A percentile compares a stretch with the other conserved stretches of the same genome.
phyloP scores from a whole-genome alignment of 2,329 filamentous ascomycete species.

The Botrytis sinoallii region DNA sequence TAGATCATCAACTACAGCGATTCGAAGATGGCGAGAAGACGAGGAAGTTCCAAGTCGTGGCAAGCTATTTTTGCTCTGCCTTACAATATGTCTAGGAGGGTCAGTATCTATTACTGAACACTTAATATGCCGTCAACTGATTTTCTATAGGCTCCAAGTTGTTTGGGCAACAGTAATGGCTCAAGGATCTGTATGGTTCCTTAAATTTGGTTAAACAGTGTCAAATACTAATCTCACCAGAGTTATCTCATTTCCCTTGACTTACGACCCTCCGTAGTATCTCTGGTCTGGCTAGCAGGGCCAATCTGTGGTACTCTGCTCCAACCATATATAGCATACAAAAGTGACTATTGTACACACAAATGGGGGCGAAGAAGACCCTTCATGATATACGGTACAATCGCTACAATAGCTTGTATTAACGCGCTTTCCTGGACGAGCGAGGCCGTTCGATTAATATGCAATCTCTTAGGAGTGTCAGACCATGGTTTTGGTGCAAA shows the following conservation, averaged over 20 bases:
- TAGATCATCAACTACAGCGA: background rate
- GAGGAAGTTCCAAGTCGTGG: background rate
- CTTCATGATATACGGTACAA: slow-evolving; percentile 50
- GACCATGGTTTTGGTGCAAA: background rate
- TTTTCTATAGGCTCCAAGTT: background rate
- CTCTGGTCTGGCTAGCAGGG: slow-evolving; percentile 49
- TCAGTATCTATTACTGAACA: background rate
- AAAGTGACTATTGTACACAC: slow-evolving; percentile 48
- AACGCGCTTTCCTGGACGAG: background rate
- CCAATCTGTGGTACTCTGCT: slow-evolving; percentile 51
- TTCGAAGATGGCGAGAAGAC: background rate
- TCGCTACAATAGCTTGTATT: slow-evolving; percentile 45
- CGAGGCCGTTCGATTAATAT: background rate
- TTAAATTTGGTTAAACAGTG: background rate
- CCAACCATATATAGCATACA: slow-evolving; percentile 52
- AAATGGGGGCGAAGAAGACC: slow-evolving; percentile 46
- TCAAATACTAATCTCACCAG: background rate
- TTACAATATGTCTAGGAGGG: slow-evolving; percentile 2
- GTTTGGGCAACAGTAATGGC: slow-evolving; percentile 1
- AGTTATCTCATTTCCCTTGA: background rate
- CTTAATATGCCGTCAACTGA: background rate
- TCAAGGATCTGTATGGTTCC: background rate
- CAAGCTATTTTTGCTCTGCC: background rate
- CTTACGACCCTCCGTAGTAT: background rate
- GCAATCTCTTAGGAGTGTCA: background rate